Base-by-base conservation (phyloP, 495 filamentous ascomycete species). In the Aspergillus cavernicola region DNA sequence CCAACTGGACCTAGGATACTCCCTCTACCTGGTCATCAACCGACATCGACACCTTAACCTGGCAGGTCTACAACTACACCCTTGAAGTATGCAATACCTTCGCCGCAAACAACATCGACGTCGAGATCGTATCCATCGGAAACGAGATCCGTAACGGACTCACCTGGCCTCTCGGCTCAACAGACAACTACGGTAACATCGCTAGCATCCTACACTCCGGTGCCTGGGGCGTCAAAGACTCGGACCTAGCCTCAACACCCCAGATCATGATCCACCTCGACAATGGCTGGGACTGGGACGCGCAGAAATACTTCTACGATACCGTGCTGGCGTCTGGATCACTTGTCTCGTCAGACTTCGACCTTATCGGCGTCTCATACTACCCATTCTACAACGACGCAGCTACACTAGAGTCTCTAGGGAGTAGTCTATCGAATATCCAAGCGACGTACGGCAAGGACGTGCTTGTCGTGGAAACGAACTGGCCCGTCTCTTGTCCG, bases 221-320 rank as follows among this genome's bases (percentile, higher is more conserved):
- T 3, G 76, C 82, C 0, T 76, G 72, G 57, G 85, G 79, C 6
- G 73, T 88, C 45, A 84, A 84, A 58, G 78, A 84, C 56, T 85
- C 81, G 24, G 70, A 68, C 4, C 73, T 85, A 0, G 64, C 69
- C 24, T 70, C 77, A 0, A 71, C 76, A 39, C 81, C 83, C 4
- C 77, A 82, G 55, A 85, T 87, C 58, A 68, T 88, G 78, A 79
- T 88, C 48, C 85, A 88, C 54, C 72, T 86, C 10, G 84, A 88
- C 58, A 83, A 87, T 57, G 83, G 85, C 40, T 89, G 84, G 81
- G 75, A 82, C 55, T 86, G 80, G 83, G 66, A 59, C 9, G 72
- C 73, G n/a, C 85, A 88, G 58, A 69, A 82, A 19, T 77, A 76
- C 57, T 88, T 80, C 63, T 87, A 86, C 65, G 75, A 75, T 16